Evolutionary conservation across 2,329 filamentous ascomycete species (phyloP).

Genomic region (Aspergillus pseudoviridinutans): DNA sequence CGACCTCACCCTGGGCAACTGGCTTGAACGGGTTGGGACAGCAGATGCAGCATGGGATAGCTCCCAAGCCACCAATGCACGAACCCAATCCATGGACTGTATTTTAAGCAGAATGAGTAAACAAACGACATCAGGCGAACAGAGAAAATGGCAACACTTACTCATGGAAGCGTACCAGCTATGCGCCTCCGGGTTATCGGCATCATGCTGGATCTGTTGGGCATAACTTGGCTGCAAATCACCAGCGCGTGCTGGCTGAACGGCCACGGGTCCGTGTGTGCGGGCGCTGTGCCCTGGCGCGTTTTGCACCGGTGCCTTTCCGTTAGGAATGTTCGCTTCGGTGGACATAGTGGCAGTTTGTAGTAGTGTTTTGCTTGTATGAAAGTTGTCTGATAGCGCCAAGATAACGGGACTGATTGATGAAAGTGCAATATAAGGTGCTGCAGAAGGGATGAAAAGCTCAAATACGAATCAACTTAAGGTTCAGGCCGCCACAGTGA

Average conservation of each 20-base stretch:
- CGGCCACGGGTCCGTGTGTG: conserved; percentile 55
- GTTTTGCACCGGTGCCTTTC: conserved; percentile 30
- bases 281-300: conserved; percentile 36
- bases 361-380: not conserved
- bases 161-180: conserved; percentile 90
- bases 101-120: conserved; percentile 10
- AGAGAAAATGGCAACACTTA: conserved; percentile 41
- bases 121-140: not conserved
- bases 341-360: conserved; percentile 22
- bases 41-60: conserved; percentile 83
- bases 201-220: conserved; percentile 54
- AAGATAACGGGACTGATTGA: too few relatives aligned
- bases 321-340: conserved; percentile 22
- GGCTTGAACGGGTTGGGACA: conserved; percentile 96
- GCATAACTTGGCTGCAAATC: conserved; percentile 85
- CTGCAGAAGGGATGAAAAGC: not conserved
- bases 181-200: conserved; percentile 65
- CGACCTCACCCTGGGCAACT: conserved; percentile 89
- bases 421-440: too few relatives aligned
- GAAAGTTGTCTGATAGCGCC: not conserved
- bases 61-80: conserved; percentile 72
- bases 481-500: not conserved
- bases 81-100: conserved; percentile 69
- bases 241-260: conserved; percentile 74
- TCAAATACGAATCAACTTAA: not conserved